These are phyloP conservation scores for Bipolaris sorokiniana DNA, from an alignment of 2,329 filamentous ascomycete species.

Conservation along the genomic window DNA sequence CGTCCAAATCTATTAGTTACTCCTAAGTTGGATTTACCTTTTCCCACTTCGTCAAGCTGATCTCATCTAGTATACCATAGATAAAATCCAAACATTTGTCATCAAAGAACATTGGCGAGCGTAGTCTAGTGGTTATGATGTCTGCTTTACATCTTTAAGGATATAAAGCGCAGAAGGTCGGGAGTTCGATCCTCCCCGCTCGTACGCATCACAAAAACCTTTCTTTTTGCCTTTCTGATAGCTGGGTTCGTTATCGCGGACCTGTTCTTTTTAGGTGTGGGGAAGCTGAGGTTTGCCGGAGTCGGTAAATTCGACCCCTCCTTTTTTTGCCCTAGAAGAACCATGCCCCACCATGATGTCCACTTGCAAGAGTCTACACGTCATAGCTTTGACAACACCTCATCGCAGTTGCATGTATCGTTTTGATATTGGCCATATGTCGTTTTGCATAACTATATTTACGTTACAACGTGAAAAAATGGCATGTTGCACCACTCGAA, in stretches of 20 bases:
- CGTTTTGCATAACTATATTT: neutral
- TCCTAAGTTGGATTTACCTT: neutral
- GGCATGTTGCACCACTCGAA: slow-evolving; percentile 15
- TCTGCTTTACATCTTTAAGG: slow-evolving; percentile 44
- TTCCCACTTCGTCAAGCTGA: neutral
- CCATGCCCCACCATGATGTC: slow-evolving; percentile 9
- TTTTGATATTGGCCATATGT: too few relatives aligned
- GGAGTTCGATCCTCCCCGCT: slow-evolving; percentile 47
- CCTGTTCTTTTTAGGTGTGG: neutral
- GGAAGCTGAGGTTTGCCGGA: neutral
- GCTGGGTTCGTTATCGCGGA: neutral
- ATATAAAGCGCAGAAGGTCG: slow-evolving; percentile 47
- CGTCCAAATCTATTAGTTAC: too few relatives aligned
- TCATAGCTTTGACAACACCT: slow-evolving; percentile 3
- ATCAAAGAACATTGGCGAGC: slow-evolving; percentile 14
- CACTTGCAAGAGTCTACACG: slow-evolving; percentile 10
- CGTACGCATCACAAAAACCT: slow-evolving; percentile 28
- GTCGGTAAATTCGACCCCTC: neutral
- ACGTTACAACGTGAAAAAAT: fast-evolving
- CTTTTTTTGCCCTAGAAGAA: neutral
- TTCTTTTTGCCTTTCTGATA: slow-evolving; percentile 21
- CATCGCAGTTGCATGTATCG: too few relatives aligned
- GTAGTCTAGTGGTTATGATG: slow-evolving; percentile 47
- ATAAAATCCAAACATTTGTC: neutral
- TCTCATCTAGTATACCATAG: neutral